Base-by-base conservation (phyloP, 768 basidiomycete genomes). In the Gymnopilus junonius region DNA sequence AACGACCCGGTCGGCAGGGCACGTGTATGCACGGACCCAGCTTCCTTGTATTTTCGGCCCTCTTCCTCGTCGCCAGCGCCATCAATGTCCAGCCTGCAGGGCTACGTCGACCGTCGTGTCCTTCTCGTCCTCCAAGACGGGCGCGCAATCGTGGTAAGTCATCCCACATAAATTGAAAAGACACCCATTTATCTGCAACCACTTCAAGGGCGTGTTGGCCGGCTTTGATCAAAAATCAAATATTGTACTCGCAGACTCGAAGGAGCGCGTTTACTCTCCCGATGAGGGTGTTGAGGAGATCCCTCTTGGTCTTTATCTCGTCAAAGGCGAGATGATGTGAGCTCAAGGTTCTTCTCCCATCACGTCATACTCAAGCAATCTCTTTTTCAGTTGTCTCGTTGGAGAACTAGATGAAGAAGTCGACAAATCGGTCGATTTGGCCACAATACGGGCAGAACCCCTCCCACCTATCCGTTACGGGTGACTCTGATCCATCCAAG, bases 311-410 rank as follows among this genome's bases (percentile, higher is more conserved):
- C 82, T 99, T 46, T 99, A 99, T 77, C 89, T 99, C 71, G 95
- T 99, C 73, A 95, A 98, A 71, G 97, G 97, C 2, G 97, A 99
- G 74, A 95, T 95, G 85, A 95, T 97, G 97, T 98, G 31, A 32
- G 48, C 48, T 31, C 8, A 70, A 76, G 94, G 87, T 29, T 43
- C 48, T 39, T 21, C 53, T 31, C 15, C 42, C 21, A 39, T 68
- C 32, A 57, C 58, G 40, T 46, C 6, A 39, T 39, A 11, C 59
- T 64, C 23, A 66, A 57, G 27, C 48, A 21, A 66, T 35, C 48
- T 32, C 42, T n/a, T 63, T 64, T 59, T 61, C 27, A 77, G 93
- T 55, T 88, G 88, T 37, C 83, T 94, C 67, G 91, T 94, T 58
- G 93, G 91, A 43, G 94, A 95, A 76, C 77, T 94, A 58, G 97